Conservation (phyloP, 1,139 yeast genomes). For the Arxiozyma telluris region DNA sequence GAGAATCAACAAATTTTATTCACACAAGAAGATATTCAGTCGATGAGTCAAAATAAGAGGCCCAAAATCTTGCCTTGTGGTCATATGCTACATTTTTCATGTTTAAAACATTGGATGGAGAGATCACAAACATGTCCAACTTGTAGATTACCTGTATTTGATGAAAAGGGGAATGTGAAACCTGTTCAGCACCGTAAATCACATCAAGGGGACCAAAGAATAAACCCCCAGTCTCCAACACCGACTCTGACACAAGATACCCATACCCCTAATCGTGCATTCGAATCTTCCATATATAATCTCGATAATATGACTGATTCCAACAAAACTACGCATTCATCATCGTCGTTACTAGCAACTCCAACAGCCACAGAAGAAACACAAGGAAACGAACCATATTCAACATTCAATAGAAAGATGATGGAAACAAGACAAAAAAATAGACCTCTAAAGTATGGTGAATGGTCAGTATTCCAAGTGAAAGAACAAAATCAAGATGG, state of each 20-base stretch:
- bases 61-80: slow-evolving; percentile 79
- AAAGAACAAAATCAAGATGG: not conserved
- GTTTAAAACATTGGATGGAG: slow-evolving; percentile 89
- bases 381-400: not conserved
- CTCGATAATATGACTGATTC: not conserved
- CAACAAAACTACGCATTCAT: not conserved
- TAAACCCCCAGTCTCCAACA: not conserved
- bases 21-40: slow-evolving; percentile 10
- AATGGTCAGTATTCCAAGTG: not conserved
- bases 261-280: not conserved
- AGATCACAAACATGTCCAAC: slow-evolving; percentile 88
- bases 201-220: not conserved
- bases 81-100: slow-evolving; percentile 83
- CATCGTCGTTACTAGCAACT: not conserved
- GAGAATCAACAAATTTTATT: not conserved
- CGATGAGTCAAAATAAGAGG: slow-evolving; percentile 15
- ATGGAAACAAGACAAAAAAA: not conserved
- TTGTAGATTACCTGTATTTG: slow-evolving; percentile 68
- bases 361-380: not conserved
- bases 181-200: slow-evolving; percentile 1
- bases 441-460: not conserved
- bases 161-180: slow-evolving; percentile 7
- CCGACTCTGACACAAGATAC: slow-evolving; percentile 1
- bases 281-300: not conserved
- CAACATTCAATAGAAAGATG: not conserved